Evolutionary conservation across 148 eudicot species (phyloP).

Genomic region (Vaccinium myrtillus): DNA sequence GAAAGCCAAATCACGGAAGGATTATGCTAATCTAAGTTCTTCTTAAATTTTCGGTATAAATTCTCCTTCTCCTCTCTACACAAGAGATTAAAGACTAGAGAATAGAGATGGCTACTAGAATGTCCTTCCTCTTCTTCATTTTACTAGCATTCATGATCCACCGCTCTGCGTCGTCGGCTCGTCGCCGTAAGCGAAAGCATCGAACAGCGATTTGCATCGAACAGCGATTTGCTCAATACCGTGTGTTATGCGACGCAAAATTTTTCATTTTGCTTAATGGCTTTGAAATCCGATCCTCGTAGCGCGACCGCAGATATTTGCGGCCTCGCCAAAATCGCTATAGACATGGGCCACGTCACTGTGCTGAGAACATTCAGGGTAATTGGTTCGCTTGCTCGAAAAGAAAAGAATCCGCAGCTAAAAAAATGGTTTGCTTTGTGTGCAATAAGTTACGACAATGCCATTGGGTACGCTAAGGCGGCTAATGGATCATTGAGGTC

Average conservation of each 20-base stretch:
- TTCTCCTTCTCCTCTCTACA: background rate
- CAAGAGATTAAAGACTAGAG: background rate
- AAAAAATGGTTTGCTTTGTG: background rate
- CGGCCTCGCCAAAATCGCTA: background rate
- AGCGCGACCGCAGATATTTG: background rate
- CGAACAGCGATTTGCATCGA: background rate
- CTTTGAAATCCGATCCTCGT: background rate
- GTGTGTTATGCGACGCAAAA: background rate
- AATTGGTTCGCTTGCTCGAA: background rate
- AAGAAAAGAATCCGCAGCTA: background rate
- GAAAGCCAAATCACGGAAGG: background rate
- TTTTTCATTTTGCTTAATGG: too few species aligned
- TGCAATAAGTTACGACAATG: background rate
- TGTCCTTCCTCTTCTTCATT: background rate
- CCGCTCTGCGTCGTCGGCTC: background rate
- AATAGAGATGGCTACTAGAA: background rate
- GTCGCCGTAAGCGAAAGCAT: background rate
- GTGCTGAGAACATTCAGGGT: too few species aligned
- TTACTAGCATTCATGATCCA: background rate
- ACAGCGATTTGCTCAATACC: background rate
- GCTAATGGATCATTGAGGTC: background rate
- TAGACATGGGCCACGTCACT: too few species aligned
- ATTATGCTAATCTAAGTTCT: background rate
- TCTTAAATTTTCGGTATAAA: background rate
- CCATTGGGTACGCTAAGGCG: background rate